Evolutionary conservation across 805 yeast genomes (phyloP), one percentile per base, ranked within the genome.

Genomic region (Candida ponderosae): DNA sequence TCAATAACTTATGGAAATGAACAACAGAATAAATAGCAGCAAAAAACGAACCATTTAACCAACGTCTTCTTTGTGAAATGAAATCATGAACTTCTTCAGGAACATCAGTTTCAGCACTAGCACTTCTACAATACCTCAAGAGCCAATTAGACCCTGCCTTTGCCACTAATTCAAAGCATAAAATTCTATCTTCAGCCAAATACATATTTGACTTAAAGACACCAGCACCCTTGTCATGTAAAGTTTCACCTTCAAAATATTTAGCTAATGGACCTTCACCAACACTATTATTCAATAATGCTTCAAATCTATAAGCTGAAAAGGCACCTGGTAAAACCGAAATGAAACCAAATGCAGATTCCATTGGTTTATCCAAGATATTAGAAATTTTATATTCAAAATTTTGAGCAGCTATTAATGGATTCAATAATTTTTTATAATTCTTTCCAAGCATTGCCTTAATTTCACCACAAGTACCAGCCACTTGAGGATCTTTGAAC

Each of bases 381-480:
- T 90, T 93, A 5, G 96, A 87, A 67, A 88, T 89, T 60, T 93
- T 93, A 59, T 93, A 93, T 57, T 90, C 98, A 59, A 93, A 90
- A 60, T 90, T 90, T 59, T 93, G 97, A 0, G 97, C 94, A 3
- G 97, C 96, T 9, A 90, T 90, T 39, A 90, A 61, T 8, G 98
- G 97, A 54, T 90, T 90, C 14, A 79, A 45, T 32, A 90, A 63
- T 33, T 70, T 66, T 33, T 53, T 58, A 42, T 68, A 72, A 11
- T 65, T 69, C 18, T 65, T 66, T 3, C 97, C 97, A 37, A 89
- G 63, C 58, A 81, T 79, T 0, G 93, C 94, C 45, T 78, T 81
- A 60, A 93, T 90, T 56, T 93, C 97, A 38, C 98, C 98, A 74
- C 98, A 90, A 2, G 97, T 95, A 29, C 98, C 98, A 3, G 95